phyloP scores from a whole-genome alignment of 352 stramenopile genomes.

The Pythium brassicae region DNA sequence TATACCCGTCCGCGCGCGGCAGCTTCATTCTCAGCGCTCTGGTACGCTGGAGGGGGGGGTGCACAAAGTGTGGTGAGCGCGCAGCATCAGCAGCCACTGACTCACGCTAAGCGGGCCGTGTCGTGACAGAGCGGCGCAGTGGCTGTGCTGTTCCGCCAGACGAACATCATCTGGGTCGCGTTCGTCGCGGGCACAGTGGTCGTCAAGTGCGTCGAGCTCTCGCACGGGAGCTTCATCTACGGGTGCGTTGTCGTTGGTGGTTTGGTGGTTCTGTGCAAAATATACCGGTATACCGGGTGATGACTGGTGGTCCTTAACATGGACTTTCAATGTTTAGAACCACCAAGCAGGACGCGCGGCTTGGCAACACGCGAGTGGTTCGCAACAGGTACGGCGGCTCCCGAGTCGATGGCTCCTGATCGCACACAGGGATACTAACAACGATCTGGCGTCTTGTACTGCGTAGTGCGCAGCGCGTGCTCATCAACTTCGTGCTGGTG shows the following conservation, averaged over 20 bases:
- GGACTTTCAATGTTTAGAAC: slow-evolving; percentile 23
- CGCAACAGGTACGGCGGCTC: slow-evolving; percentile 25
- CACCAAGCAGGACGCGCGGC: slow-evolving; percentile 26
- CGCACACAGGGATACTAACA: background rate
- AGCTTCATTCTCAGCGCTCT: slow-evolving; percentile 60
- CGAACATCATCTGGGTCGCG: slow-evolving; percentile 88
- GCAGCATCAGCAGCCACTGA: no score
- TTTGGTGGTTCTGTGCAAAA: background rate
- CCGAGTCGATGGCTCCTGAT: background rate
- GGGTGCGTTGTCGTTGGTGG: slow-evolving; percentile 27
- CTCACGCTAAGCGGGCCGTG: no score
- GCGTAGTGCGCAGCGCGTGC: slow-evolving; percentile 30
- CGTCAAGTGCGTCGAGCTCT: slow-evolving; percentile 64
- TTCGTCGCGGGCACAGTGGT: slow-evolving; percentile 80
- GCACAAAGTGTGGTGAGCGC: no score
- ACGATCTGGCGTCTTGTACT: background rate
- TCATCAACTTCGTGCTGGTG: slow-evolving; percentile 61
- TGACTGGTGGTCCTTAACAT: no score
- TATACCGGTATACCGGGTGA: no score
- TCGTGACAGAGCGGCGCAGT: slow-evolving; percentile 48
- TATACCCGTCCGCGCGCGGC: slow-evolving; percentile 22
- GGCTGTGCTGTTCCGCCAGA: slow-evolving; percentile 87
- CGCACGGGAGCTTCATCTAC: slow-evolving; percentile 65
- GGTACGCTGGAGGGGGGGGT: no score
- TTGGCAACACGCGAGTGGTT: slow-evolving; percentile 13